Percentiles rank a stretch among this genome's conserved stretches.
Conservation (phyloP, 768 basidiomycete genomes). For the Xerocomellus amylosporus region DNA sequence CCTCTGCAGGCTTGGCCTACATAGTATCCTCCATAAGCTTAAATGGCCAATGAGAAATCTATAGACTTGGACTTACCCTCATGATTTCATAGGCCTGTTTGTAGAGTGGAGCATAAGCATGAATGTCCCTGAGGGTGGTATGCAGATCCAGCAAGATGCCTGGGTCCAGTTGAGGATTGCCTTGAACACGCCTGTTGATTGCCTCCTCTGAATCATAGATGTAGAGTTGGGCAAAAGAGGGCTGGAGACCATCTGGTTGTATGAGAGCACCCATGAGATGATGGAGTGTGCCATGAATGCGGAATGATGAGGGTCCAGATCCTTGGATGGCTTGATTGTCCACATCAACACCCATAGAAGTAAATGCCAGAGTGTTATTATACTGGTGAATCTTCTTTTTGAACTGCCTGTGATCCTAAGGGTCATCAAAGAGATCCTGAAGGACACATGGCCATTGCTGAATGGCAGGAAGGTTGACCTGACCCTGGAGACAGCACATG, state of each 20-base stretch:
- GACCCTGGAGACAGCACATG: slow-evolving; percentile 29
- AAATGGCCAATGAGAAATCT: not conserved
- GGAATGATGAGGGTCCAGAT: slow-evolving; percentile 17
- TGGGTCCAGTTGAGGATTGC: slow-evolving; percentile 23
- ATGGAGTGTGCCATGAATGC: slow-evolving; percentile 36
- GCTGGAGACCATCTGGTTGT: slow-evolving; percentile 16
- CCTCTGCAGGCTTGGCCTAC: slow-evolving; percentile 11
- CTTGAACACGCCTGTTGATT: slow-evolving; percentile 21
- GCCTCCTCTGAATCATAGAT: slow-evolving; percentile 40
- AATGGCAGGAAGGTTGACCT: slow-evolving; percentile 23
- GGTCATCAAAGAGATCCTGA: slow-evolving; percentile 15
- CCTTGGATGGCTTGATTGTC: slow-evolving; percentile 1
- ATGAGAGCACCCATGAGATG: slow-evolving; percentile 36
- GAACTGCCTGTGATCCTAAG: slow-evolving; percentile 17
- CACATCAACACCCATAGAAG: slow-evolving; percentile 2
- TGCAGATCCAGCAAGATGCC: slow-evolving; percentile 27
- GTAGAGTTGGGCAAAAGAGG: slow-evolving; percentile 42
- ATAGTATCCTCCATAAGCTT: not conserved
- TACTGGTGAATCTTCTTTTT: slow-evolving; percentile 39
- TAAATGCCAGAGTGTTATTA: slow-evolving; percentile 26
- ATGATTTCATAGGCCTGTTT: slow-evolving; percentile 35
- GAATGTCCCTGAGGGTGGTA: slow-evolving; percentile 10
- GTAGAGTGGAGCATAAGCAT: slow-evolving; percentile 33
- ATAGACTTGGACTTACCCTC: not conserved
- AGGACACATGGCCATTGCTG: slow-evolving; percentile 15